A percentile compares a stretch with the other conserved stretches of the same genome.
These are phyloP conservation scores for Tuber calosporum DNA, from an alignment of 495 filamentous ascomycete species.

Conservation along the genomic window DNA sequence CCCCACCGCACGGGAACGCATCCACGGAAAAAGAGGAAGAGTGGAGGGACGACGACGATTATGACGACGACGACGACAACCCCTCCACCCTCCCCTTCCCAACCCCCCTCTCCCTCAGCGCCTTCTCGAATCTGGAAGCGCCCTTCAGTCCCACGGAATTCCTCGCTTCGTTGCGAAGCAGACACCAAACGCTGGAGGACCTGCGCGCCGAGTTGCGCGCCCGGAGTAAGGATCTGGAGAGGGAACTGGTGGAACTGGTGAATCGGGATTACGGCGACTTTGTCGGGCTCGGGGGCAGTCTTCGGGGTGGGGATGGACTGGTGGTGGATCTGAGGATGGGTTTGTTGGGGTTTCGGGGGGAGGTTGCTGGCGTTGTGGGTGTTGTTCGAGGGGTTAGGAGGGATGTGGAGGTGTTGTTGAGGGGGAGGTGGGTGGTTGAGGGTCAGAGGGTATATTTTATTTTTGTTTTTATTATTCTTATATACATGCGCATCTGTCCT, in stretches of 20 bases:
- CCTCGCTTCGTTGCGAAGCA: conserved; percentile 71
- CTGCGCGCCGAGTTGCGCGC: conserved; percentile 75
- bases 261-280: conserved; percentile 92
- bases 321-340: conserved; percentile 87
- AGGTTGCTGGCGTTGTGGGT: conserved; percentile 56
- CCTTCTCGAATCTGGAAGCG: conserved; percentile 40
- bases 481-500: background rate
- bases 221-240: conserved; percentile 63
- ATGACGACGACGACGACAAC: conserved; percentile 25
- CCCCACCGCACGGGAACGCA: background rate
- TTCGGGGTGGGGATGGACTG: conserved; percentile 82
- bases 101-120: conserved; percentile 30
- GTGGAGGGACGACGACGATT: background rate
- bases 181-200: conserved; percentile 94
- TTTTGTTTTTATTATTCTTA: no score
- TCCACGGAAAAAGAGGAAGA: no score
- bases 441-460: conserved; percentile 44
- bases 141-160: conserved; percentile 75
- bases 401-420: conserved; percentile 53
- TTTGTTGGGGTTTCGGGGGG: conserved; percentile 72
- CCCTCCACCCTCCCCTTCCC: conserved; percentile 36
- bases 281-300: conserved; percentile 67
- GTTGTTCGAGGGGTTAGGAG: conserved; percentile 50
- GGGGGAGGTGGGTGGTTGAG: conserved; percentile 51
- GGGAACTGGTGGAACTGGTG: conserved; percentile 85